Base-by-base conservation (phyloP, 495 filamentous ascomycete species). In the Bathelium albidoporum region DNA sequence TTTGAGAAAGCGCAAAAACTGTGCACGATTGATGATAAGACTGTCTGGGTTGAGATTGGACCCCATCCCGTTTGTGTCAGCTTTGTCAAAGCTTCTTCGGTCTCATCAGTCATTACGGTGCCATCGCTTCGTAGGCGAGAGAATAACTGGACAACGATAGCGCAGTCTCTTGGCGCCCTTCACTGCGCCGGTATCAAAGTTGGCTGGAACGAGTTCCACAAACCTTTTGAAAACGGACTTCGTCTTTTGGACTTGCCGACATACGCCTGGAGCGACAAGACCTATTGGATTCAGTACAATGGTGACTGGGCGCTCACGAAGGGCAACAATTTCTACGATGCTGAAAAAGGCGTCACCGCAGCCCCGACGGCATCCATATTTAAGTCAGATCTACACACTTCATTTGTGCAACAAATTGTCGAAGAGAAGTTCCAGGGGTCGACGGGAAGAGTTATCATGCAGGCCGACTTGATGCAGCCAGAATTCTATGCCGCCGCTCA, bases 261-360 rank as follows among this genome's bases (percentile, higher is more conserved):
- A 11, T 66, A 66, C 58, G 41, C 52, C 0, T 80, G 72, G 72
- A 71, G 76, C 41, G 31, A 69, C 2, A 73, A 73, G 53, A 75
- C 72, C 32, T 77, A 78, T 62, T 81, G 78, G 78, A 72, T 81
- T 4, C 69, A 71, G 10, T 81, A 81, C 58, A 60, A 65, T 2
- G 68, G 68, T 0, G 62, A 73, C 59, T 79, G 73, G 73, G 32
- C 49, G 10, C 67, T 80, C 3, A 68, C 66, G n/a, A 78, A 77
- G 53, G 76, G 70, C 9, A 65, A 70, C n/a, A 28, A 43, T 4
- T 16, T 14, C 16, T 28, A 44, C 29, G 16, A 44, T 5, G 7
- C 44, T 7, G 9, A 7, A 43, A 39, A 61, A 24, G 59, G n/a
- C 5, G 18, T 44, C 16, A 20, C 44, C 14, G 59, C 3, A 10